Percentiles rank a stretch among this genome's conserved stretches.
phyloP scores from a whole-genome alignment of 805 yeast species.

The Starmerella geochares region DNA sequence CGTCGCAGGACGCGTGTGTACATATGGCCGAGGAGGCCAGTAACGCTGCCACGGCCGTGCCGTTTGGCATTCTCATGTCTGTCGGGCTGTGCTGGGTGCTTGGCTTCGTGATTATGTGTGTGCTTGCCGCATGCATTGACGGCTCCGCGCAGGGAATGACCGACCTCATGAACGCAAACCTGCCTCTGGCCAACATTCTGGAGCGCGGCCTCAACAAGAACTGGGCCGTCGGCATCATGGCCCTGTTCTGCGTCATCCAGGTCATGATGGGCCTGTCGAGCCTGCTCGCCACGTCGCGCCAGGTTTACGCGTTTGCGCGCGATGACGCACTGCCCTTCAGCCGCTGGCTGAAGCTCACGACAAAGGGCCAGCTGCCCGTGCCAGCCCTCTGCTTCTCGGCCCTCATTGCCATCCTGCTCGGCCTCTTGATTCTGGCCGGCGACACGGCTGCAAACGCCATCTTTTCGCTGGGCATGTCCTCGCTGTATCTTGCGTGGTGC shows the following conservation, averaged over 20 bases:
- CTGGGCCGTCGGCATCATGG: slow-evolving; percentile 58
- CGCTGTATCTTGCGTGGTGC: slow-evolving; percentile 55
- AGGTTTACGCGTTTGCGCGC: slow-evolving; percentile 66
- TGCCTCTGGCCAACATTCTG: slow-evolving; percentile 56
- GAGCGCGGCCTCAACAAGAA: slow-evolving; percentile 51
- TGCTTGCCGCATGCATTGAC: slow-evolving; percentile 42
- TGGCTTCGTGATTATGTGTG: slow-evolving; percentile 49
- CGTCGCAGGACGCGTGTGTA: slow-evolving; percentile 61
- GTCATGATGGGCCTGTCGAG: slow-evolving; percentile 57
- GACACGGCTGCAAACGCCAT: slow-evolving; percentile 56
- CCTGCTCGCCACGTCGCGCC: slow-evolving; percentile 56
- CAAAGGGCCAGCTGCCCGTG: slow-evolving; percentile 51
- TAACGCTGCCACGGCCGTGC: slow-evolving; percentile 53
- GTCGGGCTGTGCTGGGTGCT: slow-evolving; percentile 47
- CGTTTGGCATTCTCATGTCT: slow-evolving; percentile 53
- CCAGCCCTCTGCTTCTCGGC: slow-evolving; percentile 53
- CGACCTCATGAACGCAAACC: slow-evolving; percentile 42
- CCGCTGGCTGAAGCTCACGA: slow-evolving; percentile 45
- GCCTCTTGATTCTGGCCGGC: slow-evolving; percentile 50
- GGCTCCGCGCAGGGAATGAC: slow-evolving; percentile 36
- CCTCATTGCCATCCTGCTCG: slow-evolving; percentile 41
- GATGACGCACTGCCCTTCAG: slow-evolving; percentile 65
- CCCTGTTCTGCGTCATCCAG: slow-evolving; percentile 49
- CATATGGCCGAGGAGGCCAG: slow-evolving; percentile 65
- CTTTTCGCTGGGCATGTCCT: slow-evolving; percentile 53